Base-by-base conservation (phyloP, 139 green algal genomes). In the Chlamydomonas applanata region DNA sequence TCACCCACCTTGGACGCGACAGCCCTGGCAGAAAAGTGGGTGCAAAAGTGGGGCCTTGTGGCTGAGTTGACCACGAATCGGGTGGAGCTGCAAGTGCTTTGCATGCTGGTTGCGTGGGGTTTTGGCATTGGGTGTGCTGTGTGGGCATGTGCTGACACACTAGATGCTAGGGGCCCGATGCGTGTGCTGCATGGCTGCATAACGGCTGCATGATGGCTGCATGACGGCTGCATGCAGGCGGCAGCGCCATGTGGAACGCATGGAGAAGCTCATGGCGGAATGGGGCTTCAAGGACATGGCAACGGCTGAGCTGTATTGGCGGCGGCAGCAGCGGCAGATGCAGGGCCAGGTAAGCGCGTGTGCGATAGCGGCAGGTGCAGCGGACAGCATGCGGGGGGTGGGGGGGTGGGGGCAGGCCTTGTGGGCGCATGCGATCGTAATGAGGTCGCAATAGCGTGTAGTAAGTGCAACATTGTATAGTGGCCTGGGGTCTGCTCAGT, bases 271-370 rank as follows among this genome's bases (percentile, higher is more conserved):
- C 20, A 87, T 88, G 84, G 54, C 40, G 9, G 85, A 90, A 62
- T 90, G 85, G 85, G 82, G 82, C 36, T 90, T 90, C 74, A 80
- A 63, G 27, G 85, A 90, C 68, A 73, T 82, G 29, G 75, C 77
- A 56, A 90, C 85, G 0, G 85, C 85, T 3, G 85, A 90, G 77
- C 71, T 71, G 2, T 88, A 88, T 71, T 83, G 82, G 72, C 78
- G 62, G 71, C 77, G 76, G 22, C 53, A 69, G 71, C 74, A 71
- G 71, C 71, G 79, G 3, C 65, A 83, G 33, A 86, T 73, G 52
- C 74, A 79, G 33, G 75, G 68, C 65, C 44, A 34, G 54, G n/a
- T 17, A n/a, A 61, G 61, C 4, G 44, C 19, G 33, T 22, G 24
- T 72, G 30, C 17, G 32, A 54, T 24, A 24, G 17, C 17, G n/a